Conservation (phyloP, 306 rosid genomes). For the Alnus rubra region DNA sequence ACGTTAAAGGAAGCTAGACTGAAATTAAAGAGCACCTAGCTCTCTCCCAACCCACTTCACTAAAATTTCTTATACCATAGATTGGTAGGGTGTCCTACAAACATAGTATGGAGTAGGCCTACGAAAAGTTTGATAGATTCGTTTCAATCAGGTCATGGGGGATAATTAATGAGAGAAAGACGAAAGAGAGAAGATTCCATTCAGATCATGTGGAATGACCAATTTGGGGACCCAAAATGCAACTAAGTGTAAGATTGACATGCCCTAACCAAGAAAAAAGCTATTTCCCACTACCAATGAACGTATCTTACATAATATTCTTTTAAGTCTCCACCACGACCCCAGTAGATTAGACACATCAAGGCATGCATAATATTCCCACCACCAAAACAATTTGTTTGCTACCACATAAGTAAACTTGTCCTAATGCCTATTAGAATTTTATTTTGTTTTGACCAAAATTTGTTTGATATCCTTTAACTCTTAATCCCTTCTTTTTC, state of each 20-base stretch:
- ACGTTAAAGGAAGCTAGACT: too few species aligned
- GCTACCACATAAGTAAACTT: constrained; percentile 31
- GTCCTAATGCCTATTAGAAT: constrained; percentile 9
- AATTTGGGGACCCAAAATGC: constrained; percentile 49
- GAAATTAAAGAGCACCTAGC: neutral
- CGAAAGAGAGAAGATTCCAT: constrained; percentile 51
- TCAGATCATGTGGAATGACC: constrained; percentile 43
- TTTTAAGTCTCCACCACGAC: constrained; percentile 41
- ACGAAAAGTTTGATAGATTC: constrained; percentile 32
- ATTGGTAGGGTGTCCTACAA: neutral
- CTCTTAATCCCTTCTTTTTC: neutral
- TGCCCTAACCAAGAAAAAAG: constrained; percentile 35
- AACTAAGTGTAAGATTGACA: constrained; percentile 38
- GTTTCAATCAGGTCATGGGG: constrained; percentile 29
- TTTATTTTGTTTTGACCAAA: neutral
- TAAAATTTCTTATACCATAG: neutral
- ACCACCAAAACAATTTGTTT: constrained; percentile 27
- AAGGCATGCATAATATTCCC: neutral
- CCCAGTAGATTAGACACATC: constrained; percentile 31
- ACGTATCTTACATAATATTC: constrained; percentile 17
- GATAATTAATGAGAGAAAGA: constrained; percentile 12
- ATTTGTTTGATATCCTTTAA: neutral
- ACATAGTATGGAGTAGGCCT: constrained; percentile 4
- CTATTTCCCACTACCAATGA: constrained; percentile 27
- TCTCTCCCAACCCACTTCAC: neutral